Evolutionary conservation across 352 stramenopile genomes (phyloP).

Genomic region (Thalassiosira hispida): DNA sequence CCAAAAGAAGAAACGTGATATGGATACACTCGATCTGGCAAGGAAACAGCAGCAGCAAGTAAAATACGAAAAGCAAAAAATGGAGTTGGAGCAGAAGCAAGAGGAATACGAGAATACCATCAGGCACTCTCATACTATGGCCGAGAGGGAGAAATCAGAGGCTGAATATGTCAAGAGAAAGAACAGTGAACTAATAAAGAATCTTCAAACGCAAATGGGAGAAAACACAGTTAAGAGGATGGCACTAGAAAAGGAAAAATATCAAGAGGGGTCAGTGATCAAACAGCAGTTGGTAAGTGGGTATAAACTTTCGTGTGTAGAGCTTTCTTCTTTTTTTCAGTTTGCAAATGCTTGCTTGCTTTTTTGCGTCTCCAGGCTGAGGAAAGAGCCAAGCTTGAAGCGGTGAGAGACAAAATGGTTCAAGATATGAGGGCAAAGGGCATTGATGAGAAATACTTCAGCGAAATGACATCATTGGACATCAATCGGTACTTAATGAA

Average conservation of each 20-base stretch:
- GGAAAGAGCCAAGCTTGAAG: constrained; percentile 90
- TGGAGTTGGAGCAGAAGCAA: constrained; percentile 87
- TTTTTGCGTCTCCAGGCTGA: constrained; percentile 38
- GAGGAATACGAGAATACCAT: constrained; percentile 91
- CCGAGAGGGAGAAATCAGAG: constrained; percentile 64
- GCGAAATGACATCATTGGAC: constrained; percentile 91
- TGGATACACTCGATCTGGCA: constrained; percentile 83
- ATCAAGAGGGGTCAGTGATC: constrained; percentile 85
- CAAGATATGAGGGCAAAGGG: constrained; percentile 88
- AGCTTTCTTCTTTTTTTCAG: constrained; percentile 16
- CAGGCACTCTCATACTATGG: constrained; percentile 84
- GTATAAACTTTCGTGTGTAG: not conserved
- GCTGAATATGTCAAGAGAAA: constrained; percentile 76
- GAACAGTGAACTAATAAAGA: constrained; percentile 84
- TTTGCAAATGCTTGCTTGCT: constrained; percentile 6
- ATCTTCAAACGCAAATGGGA: constrained; percentile 90
- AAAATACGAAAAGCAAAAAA: constrained; percentile 58
- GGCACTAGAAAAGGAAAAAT: constrained; percentile 60
- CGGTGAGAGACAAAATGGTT: constrained; percentile 90
- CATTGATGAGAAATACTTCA: constrained; percentile 91
- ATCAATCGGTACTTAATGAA: constrained; percentile 69
- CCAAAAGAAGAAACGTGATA: constrained; percentile 89
- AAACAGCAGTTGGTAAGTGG: constrained; percentile 81
- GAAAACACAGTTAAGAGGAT: constrained; percentile 46
- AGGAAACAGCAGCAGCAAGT: constrained; percentile 66